A percentile compares a stretch with the other conserved stretches of the same genome.
These are phyloP conservation scores for Tolypocladium guangdongense DNA, from an alignment of 2,329 filamentous ascomycete genomes.

Conservation along the genomic window DNA sequence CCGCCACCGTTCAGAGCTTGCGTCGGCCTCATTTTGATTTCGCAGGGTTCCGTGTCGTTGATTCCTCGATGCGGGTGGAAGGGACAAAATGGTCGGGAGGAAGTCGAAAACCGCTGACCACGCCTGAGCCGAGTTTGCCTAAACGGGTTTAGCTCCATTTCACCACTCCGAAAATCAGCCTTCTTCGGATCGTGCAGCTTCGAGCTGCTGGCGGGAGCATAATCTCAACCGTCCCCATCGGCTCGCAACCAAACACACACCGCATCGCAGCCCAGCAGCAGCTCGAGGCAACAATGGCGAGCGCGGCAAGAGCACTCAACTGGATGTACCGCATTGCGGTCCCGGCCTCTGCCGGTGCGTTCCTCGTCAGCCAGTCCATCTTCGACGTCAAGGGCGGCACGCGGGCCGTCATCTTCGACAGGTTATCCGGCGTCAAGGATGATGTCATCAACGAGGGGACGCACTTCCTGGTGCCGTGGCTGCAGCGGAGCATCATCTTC, in stretches of 20 bases:
- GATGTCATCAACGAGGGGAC: constrained; percentile 90
- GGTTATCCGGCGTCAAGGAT: constrained; percentile 85
- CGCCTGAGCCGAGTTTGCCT: constrained; percentile 22
- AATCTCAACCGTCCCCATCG: not conserved
- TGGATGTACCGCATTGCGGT: constrained; percentile 58
- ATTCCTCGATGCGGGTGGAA: constrained; percentile 12
- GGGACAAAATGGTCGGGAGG: constrained; percentile 15
- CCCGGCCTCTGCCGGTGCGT: constrained; percentile 58
- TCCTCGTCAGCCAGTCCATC: constrained; percentile 65
- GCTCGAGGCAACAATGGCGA: constrained; percentile 28
- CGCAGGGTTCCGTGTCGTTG: constrained; percentile 11
- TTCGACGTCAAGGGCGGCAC: constrained; percentile 96
- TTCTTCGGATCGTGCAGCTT: not conserved
- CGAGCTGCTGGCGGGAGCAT: not conserved
- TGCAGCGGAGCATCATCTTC: constrained; percentile 89
- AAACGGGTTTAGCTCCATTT: constrained; percentile 18
- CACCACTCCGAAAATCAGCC: constrained; percentile 12
- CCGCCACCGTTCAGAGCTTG: constrained; percentile 24
- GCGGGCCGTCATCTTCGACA: constrained; percentile 96
- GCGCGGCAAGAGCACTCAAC: constrained; percentile 46
- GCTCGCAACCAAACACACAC: not conserved
- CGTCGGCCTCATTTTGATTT: constrained; percentile 28
- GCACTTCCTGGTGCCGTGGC: constrained; percentile 91
- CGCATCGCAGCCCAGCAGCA: not conserved
- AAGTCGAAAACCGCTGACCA: constrained; percentile 14